Percentiles rank a stretch among this genome's conserved stretches.
Evolutionary conservation across 2,329 filamentous ascomycete genomes (phyloP).

Genomic region (Sphaceloma murrayae): DNA sequence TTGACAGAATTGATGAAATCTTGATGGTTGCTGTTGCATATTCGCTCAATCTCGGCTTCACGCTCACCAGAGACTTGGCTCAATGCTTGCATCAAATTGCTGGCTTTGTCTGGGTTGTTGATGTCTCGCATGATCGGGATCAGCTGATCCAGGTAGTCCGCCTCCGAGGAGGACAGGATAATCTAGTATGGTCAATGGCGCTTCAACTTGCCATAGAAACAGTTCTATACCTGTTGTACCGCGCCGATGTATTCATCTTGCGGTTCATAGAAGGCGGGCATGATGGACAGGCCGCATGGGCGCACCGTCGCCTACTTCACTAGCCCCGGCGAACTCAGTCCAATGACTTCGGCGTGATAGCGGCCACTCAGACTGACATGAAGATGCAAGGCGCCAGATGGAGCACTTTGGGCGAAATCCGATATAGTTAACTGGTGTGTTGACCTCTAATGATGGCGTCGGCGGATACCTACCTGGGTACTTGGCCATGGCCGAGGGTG

Average conservation of each 20-base stretch:
- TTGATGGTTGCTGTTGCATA: slow-evolving; percentile 92
- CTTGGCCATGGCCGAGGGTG: no score
- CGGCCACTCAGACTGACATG: no score
- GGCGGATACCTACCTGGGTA: no score
- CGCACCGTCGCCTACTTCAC: no score
- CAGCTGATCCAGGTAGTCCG: slow-evolving; percentile 89
- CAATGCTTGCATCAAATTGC: slow-evolving; percentile 65
- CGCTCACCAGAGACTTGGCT: slow-evolving; percentile 75
- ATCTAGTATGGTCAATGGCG: slow-evolving; percentile 49
- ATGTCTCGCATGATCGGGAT: slow-evolving; percentile 92
- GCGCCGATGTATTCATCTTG: slow-evolving; percentile 40
- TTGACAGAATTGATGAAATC: slow-evolving; percentile 93
- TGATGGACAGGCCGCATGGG: slow-evolving; percentile 17
- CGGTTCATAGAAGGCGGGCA: slow-evolving; percentile 35
- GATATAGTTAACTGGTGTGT: no score
- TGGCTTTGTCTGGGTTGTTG: slow-evolving; percentile 61
- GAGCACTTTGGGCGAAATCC: no score
- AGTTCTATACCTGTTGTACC: slow-evolving; percentile 38
- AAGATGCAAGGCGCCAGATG: no score
- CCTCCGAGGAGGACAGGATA: slow-evolving; percentile 80
- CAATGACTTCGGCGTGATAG: no score
- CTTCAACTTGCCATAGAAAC: background rate
- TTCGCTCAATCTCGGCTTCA: slow-evolving; percentile 83
- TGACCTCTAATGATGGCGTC: no score
- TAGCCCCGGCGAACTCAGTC: no score